These are phyloP conservation scores for Zygoascus biomembranicola DNA, from an alignment of 805 yeast species.

Conservation along the genomic window DNA sequence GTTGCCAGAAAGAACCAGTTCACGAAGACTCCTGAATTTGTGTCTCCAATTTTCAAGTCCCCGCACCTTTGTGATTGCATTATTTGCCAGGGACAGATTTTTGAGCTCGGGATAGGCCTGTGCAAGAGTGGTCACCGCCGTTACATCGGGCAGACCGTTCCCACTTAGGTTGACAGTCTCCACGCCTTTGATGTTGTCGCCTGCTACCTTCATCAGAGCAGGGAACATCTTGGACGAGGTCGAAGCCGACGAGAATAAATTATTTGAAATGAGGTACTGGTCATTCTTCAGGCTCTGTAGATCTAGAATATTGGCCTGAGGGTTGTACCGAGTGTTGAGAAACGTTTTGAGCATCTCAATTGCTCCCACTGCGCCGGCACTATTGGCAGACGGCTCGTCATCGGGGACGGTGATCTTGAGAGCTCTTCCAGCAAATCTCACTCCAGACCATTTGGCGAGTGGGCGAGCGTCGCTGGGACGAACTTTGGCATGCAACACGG, in stretches of 20 bases:
- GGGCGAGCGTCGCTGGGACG: slow-evolving; percentile 49
- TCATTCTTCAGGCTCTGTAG: slow-evolving; percentile 59
- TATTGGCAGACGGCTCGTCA: slow-evolving; percentile 5
- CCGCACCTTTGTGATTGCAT: slow-evolving; percentile 51
- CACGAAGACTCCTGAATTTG: slow-evolving; percentile 66
- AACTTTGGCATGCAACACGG: slow-evolving; percentile 54
- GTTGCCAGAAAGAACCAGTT: slow-evolving; percentile 69
- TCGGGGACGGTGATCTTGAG: slow-evolving; percentile 42
- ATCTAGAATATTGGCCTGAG: slow-evolving; percentile 57
- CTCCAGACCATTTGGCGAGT: slow-evolving; percentile 60
- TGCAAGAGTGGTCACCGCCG: slow-evolving; percentile 54
- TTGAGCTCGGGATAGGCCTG: slow-evolving; percentile 64
- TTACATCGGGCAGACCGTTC: slow-evolving; percentile 57
- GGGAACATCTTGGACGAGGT: slow-evolving; percentile 78
- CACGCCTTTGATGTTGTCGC: slow-evolving; percentile 38
- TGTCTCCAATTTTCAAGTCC: slow-evolving; percentile 67
- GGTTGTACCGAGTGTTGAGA: slow-evolving; percentile 58
- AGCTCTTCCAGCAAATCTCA: slow-evolving; percentile 67
- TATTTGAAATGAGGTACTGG: slow-evolving; percentile 47
- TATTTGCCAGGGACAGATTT: slow-evolving; percentile 75
- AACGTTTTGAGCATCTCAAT: slow-evolving; percentile 56
- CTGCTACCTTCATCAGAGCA: slow-evolving; percentile 80
- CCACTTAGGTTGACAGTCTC: slow-evolving; percentile 47
- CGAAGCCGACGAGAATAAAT: slow-evolving; percentile 53
- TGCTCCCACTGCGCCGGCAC: slow-evolving; percentile 32